Percentiles rank a stretch among this genome's conserved stretches.
Conservation (phyloP, 768 basidiomycete genomes). For the Paxillus ammoniavirescens region DNA sequence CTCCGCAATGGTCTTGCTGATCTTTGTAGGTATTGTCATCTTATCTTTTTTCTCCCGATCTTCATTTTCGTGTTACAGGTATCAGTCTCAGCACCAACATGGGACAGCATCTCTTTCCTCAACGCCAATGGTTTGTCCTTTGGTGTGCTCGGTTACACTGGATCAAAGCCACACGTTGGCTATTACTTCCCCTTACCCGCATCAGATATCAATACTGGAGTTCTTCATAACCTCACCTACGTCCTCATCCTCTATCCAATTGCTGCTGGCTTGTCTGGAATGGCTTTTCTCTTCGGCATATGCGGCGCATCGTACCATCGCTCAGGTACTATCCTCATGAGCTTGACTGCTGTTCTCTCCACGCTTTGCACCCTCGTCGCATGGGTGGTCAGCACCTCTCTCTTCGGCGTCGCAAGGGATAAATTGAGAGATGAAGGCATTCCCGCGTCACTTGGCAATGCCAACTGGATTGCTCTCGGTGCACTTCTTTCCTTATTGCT, state of each 20-base stretch:
- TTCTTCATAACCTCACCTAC: slow-evolving; percentile 70
- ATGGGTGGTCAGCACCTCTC: slow-evolving; percentile 76
- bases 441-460: slow-evolving; percentile 67
- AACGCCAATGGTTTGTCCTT: slow-evolving; percentile 52
- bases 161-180: slow-evolving; percentile 52
- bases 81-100: slow-evolving; percentile 72
- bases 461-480: slow-evolving; percentile 79
- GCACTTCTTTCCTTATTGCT: slow-evolving; percentile 66
- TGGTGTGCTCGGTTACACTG: slow-evolving; percentile 80
- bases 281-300: slow-evolving; percentile 67
- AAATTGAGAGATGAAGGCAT: slow-evolving; percentile 50
- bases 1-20: slow-evolving; percentile 64
- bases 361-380: slow-evolving; percentile 64
- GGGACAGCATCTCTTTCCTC: slow-evolving; percentile 70
- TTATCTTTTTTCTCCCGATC: background rate
- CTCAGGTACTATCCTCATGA: slow-evolving; percentile 75
- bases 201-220: slow-evolving; percentile 39
- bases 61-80: slow-evolving; percentile 39
- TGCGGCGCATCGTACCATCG: slow-evolving; percentile 66
- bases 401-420: slow-evolving; percentile 70
- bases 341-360: slow-evolving; percentile 63
- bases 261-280: slow-evolving; percentile 62
- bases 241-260: slow-evolving; percentile 80
- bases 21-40: slow-evolving; percentile 52
- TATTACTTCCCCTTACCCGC: slow-evolving; percentile 44